A percentile compares a stretch with the other conserved stretches of the same genome.
These are phyloP conservation scores for Pleurotus giganteus DNA, from an alignment of 768 basidiomycete genomes.

Conservation along the genomic window DNA sequence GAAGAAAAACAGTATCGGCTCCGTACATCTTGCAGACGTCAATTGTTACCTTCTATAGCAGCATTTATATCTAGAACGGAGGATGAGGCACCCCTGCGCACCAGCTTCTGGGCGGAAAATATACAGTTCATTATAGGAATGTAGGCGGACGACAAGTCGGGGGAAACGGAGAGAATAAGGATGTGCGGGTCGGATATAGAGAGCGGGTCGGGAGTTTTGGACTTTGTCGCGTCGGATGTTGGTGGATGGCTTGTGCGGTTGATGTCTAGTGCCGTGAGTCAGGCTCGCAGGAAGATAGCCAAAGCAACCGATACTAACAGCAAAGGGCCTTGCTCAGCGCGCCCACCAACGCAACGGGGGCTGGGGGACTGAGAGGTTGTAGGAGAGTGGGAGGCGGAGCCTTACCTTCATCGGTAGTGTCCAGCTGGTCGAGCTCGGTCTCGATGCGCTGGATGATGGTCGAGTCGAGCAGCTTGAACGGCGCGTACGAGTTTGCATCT, in stretches of 20 bases:
- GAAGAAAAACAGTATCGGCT: conserved; percentile 90
- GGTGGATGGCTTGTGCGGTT: conserved; percentile 35
- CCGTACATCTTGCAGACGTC: conserved; percentile 93
- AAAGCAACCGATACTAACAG: conserved; percentile 44
- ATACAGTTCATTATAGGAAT: conserved; percentile 99
- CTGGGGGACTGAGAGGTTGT: conserved; percentile 23
- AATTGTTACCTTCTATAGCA: conserved; percentile 85
- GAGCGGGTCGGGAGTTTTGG: conserved; percentile 26
- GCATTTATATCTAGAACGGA: conserved; percentile 1
- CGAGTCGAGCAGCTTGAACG: conserved; percentile 77
- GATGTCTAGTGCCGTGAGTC: conserved; percentile 29
- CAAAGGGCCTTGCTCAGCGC: conserved; percentile 92
- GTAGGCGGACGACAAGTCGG: conserved; percentile 86
- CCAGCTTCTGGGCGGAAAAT: conserved; percentile 97
- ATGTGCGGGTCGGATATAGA: conserved; percentile 37
- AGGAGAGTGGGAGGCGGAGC: conserved; percentile 7
- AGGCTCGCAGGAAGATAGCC: conserved; percentile 15
- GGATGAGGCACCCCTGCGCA: conserved; percentile 35
- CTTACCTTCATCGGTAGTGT: conserved; percentile 48
- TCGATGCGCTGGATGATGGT: conserved; percentile 60
- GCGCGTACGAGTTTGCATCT: conserved; percentile 81
- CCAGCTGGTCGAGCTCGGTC: conserved; percentile 56
- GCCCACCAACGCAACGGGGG: conserved; percentile 74
- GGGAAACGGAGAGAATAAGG: conserved; percentile 86
- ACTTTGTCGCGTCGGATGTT: conserved; percentile 26